phyloP scores from a whole-genome alignment of 2,329 filamentous ascomycete species.

The Aspergillus intermedius region DNA sequence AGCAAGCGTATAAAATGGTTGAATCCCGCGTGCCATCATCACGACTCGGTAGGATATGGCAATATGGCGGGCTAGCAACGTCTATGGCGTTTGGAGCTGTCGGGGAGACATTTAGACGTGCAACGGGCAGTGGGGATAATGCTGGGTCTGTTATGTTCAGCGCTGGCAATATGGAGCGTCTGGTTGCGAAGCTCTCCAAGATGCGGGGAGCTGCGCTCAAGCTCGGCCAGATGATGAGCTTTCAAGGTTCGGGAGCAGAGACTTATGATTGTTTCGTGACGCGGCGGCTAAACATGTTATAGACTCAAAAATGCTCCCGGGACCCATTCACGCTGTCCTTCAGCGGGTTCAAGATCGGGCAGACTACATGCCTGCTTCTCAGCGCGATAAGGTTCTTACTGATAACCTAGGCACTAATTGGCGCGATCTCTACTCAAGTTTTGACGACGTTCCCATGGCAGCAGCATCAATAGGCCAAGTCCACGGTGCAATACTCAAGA shows the following conservation, averaged over 20 bases:
- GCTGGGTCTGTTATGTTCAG: constrained; percentile 79
- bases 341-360: constrained; percentile 93
- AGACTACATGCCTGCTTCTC: constrained; percentile 95
- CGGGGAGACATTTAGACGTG: constrained; percentile 73
- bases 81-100: constrained; percentile 94
- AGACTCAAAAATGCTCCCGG: constrained; percentile 90
- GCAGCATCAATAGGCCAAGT: constrained; percentile 97
- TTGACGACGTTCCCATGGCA: constrained; percentile 87
- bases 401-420: constrained; percentile 76
- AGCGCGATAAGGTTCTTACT: constrained; percentile 75
- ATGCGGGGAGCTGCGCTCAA: constrained; percentile 98
- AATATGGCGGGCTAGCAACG: constrained; percentile 86
- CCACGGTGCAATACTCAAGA: constrained; percentile 73
- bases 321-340: constrained; percentile 77
- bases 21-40: constrained; percentile 89
- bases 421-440: constrained; percentile 74
- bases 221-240: constrained; percentile 95
- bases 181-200: constrained; percentile 85
- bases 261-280: background rate
- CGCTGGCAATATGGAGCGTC: constrained; percentile 80
- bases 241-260: constrained; percentile 55
- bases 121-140: constrained; percentile 58
- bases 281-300: constrained; percentile 3
- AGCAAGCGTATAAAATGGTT: constrained; percentile 60
- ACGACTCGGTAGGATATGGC: constrained; percentile 81